A percentile compares a stretch with the other conserved stretches of the same genome.
Conservation (phyloP, 2,329 filamentous ascomycete genomes). For the Coniosporium uncinatum region DNA sequence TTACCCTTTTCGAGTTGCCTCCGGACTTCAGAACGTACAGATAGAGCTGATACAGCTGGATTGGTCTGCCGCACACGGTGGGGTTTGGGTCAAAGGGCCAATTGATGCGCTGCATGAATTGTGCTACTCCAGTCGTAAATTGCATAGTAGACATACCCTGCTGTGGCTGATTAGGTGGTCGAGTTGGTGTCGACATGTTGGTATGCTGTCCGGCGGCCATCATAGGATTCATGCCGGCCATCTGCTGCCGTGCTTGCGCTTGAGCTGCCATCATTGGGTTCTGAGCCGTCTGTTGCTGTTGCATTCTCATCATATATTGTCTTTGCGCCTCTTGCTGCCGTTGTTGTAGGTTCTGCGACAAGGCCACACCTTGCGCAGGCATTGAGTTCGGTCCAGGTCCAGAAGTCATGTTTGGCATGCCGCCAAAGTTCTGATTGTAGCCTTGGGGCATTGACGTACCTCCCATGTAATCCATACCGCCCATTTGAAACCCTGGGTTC, state of each 20-base stretch:
- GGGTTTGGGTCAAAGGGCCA: constrained; percentile 73
- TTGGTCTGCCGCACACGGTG: constrained; percentile 62
- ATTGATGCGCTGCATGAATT: constrained; percentile 72
- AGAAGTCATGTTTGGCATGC: constrained; percentile 17
- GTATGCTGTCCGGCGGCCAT: constrained; percentile 18
- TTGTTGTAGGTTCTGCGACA: constrained; percentile 41
- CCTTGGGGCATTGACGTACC: constrained; percentile 15
- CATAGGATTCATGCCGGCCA: constrained; percentile 25
- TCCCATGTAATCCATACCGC: constrained; percentile 17
- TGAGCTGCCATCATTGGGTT: constrained; percentile 28
- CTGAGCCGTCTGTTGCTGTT: constrained; percentile 55
- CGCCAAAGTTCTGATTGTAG: constrained; percentile 29
- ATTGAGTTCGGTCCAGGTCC: constrained; percentile 34
- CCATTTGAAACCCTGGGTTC: constrained; percentile 33
- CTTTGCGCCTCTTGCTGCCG: constrained; percentile 61
- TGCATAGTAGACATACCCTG: constrained; percentile 1
- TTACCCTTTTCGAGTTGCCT: constrained; percentile 73
- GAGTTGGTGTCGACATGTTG: constrained; percentile 20
- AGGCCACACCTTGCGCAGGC: constrained; percentile 40
- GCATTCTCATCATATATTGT: constrained; percentile 81
- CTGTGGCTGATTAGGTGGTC: constrained; percentile 6
- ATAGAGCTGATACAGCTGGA: constrained; percentile 76
- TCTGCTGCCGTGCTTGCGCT: constrained; percentile 21
- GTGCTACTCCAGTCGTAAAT: constrained; percentile 3
- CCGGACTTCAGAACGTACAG: constrained; percentile 63